Percentiles rank a stretch among this genome's conserved stretches.
Conservation (phyloP, 2,329 filamentous ascomycete genomes). For the Scytalidium lignicola region DNA sequence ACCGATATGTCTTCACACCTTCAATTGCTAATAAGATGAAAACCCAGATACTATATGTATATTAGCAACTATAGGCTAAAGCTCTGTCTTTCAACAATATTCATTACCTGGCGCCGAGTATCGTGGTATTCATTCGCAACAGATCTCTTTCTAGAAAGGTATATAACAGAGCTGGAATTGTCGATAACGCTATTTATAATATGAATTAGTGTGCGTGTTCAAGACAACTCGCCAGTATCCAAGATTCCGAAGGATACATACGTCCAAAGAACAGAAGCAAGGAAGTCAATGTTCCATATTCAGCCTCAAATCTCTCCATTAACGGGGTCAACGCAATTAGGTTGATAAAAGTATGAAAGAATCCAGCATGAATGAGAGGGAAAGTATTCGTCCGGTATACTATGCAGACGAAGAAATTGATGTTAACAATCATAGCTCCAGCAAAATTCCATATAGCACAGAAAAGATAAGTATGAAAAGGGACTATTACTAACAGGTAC, state of each 20-base stretch:
- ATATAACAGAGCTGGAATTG: slow-evolving; percentile 78
- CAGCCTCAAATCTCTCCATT: slow-evolving; percentile 86
- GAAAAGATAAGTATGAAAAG: slow-evolving; percentile 1
- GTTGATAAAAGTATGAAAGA: slow-evolving; percentile 79
- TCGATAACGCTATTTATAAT: slow-evolving; percentile 63
- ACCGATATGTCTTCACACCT: slow-evolving; percentile 76
- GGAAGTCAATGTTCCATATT: slow-evolving; percentile 87
- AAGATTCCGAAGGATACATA: slow-evolving; percentile 53
- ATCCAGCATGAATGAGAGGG: slow-evolving; percentile 75
- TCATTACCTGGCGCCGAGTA: slow-evolving; percentile 76
- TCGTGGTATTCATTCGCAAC: slow-evolving; percentile 63
- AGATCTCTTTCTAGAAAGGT: slow-evolving; percentile 71
- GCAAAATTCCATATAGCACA: neutral
- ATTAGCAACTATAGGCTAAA: slow-evolving; percentile 17
- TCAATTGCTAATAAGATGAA: slow-evolving; percentile 84
- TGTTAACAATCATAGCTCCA: neutral
- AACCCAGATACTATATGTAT: slow-evolving; percentile 69
- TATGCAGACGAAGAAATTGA: slow-evolving; percentile 31
- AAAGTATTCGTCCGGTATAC: slow-evolving; percentile 93
- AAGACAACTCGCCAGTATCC: too few relatives aligned
- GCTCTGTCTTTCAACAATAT: neutral
- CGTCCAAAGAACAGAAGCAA: slow-evolving; percentile 84
- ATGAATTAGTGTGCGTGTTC: too few relatives aligned
- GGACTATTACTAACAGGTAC: slow-evolving; percentile 55
- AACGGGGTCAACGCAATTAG: slow-evolving; percentile 77